A percentile compares a stretch with the other conserved stretches of the same genome.
Conservation (phyloP, 176 grass and related monocot genomes). For the Zea luxurians region DNA sequence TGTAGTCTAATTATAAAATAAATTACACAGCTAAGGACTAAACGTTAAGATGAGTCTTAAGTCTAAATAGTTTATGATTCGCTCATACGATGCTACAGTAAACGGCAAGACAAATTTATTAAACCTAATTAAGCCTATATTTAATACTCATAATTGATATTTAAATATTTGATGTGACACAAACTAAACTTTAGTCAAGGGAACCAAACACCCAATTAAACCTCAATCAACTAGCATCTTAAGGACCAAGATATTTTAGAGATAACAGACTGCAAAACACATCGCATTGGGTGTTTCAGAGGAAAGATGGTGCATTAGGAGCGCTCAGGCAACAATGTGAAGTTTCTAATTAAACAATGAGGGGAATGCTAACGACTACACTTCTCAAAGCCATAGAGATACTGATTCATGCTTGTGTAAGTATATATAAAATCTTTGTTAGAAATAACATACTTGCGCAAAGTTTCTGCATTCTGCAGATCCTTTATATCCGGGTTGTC, state of each 20-base stretch:
- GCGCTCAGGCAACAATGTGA: background rate
- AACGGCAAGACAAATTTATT: too few species aligned
- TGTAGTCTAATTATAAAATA: too few species aligned
- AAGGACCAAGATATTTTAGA: background rate
- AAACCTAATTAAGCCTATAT: too few species aligned
- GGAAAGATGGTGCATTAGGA: background rate
- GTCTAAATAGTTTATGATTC: too few species aligned
- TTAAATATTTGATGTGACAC: too few species aligned
- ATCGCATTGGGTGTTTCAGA: background rate
- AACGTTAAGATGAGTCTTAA: too few species aligned
- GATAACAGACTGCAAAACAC: background rate
- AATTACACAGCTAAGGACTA: too few species aligned
- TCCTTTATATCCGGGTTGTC: conserved; percentile 54
- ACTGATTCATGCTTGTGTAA: conserved; percentile 16
- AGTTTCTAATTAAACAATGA: conserved; percentile 5
- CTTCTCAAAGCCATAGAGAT: conserved; percentile 24
- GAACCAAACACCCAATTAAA: background rate
- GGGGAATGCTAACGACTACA: background rate
- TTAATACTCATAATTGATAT: too few species aligned
- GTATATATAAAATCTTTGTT: conserved; percentile 17
- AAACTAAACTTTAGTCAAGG: too few species aligned
- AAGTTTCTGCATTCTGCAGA: conserved; percentile 43
- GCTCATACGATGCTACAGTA: too few species aligned
- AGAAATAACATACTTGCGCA: conserved; percentile 49
- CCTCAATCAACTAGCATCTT: background rate